Evolutionary conservation across 352 stramenopile genomes (phyloP).

Genomic region (Paralagenidium karlingii): DNA sequence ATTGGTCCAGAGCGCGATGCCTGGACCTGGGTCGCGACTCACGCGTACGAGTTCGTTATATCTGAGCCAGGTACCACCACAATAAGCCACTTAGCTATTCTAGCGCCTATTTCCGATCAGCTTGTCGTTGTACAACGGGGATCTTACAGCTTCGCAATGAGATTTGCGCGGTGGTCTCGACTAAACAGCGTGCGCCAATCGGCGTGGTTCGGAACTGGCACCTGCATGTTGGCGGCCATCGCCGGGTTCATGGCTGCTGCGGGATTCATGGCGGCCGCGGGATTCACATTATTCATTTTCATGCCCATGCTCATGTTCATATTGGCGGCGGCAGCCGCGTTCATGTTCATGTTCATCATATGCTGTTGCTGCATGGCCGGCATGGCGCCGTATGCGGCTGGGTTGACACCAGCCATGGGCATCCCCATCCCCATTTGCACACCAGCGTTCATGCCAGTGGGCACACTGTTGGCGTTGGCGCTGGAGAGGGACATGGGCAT

Average conservation of each 20-base stretch:
- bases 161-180: constrained; percentile 63
- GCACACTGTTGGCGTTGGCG: neutral
- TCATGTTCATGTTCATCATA: constrained; percentile 55
- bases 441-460: constrained; percentile 11
- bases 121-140: neutral
- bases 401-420: constrained; percentile 1
- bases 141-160: constrained; percentile 77
- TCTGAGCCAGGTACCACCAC: neutral
- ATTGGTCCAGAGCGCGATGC: constrained; percentile 83
- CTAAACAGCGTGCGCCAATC: constrained; percentile 78
- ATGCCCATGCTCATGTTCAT: constrained; percentile 44
- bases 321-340: no score
- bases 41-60: constrained; percentile 80
- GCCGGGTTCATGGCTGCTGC: constrained; percentile 9
- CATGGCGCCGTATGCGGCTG: constrained; percentile 5
- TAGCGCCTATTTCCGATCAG: no score
- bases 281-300: constrained; percentile 7
- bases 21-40: constrained; percentile 55
- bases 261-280: constrained; percentile 16
- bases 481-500: constrained; percentile 28
- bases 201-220: constrained; percentile 12
- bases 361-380: constrained; percentile 14
- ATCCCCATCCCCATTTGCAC: constrained; percentile 34
- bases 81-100: neutral
- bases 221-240: constrained; percentile 9